Evolutionary conservation across 768 basidiomycete species (phyloP), one percentile per base, ranked within the genome.

Genomic region (Suillus clintonianus): DNA sequence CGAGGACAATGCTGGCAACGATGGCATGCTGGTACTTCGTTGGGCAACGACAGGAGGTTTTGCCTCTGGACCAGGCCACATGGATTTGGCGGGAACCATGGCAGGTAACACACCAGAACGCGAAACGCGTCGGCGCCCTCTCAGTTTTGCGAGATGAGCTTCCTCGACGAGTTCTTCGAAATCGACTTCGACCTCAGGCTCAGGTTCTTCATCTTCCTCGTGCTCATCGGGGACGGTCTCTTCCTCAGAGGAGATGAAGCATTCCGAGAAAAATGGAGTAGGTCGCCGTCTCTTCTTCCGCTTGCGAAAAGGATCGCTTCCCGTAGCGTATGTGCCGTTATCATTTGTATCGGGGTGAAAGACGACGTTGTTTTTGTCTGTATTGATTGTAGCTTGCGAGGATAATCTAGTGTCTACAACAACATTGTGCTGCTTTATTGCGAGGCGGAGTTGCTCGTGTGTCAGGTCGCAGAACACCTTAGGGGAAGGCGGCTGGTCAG

Each of bases 291-390:
- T 57, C 14, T 61, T 59, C 32, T 39, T 55, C 34, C 27, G 60
- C 56, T 57, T 57, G 30, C 60, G 60, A 27, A 62, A 57, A 30
- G 61, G 61, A 27, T 62, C 54, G 13, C 55, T 36, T 24, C 59
- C 59, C 15, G 62, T 63, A 24, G 65, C 60, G 62, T 68, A 70
- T 7, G 55, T 37, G 14, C 67, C 55, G 27, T 70, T 67, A 34
- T 70, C 69, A 39, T 62, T 57, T 9, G 61, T 56, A 37, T 68
- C 63, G 5, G 68, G 69, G 51, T 65, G 68, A 42, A 68, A 67
- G 6, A 47, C 61, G 9, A 67, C 67, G 13, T 54, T 27, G 43
- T 60, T 67, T 47, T 61, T 60, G 59, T 61, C 47, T 24, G 45
- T 22, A 27, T 5, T n/a, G 4, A 47, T 19, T 17, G 61, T 45